phyloP scores from a whole-genome alignment of 2,329 filamentous ascomycete genomes.

The Penicillium sp. region DNA sequence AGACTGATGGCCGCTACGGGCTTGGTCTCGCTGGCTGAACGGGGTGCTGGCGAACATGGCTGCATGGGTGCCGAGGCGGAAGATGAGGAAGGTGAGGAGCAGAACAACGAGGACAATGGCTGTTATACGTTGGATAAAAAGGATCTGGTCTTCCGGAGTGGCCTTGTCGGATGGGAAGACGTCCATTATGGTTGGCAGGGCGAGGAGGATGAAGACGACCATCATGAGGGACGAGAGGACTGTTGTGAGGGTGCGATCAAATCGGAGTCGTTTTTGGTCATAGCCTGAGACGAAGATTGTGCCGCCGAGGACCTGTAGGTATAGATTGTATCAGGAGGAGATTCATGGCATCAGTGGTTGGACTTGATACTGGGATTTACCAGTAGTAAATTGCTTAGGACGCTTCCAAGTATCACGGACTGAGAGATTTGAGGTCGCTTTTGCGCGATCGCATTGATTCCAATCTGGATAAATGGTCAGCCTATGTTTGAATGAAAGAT shows the following conservation, averaged over 20 bases:
- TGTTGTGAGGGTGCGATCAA: conserved; percentile 16
- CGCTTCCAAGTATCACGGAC: conserved; percentile 74
- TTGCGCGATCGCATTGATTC: conserved; percentile 62
- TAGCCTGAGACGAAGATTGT: conserved; percentile 12
- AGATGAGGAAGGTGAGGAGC: conserved; percentile 10
- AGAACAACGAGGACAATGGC: conserved; percentile 10
- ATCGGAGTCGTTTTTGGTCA: conserved; percentile 13
- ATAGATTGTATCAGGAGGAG: neutral
- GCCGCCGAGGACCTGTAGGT: conserved; percentile 11
- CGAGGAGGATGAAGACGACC: conserved; percentile 14
- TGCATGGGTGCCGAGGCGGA: conserved; percentile 13
- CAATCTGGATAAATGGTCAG: conserved; percentile 3
- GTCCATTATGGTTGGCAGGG: conserved; percentile 14
- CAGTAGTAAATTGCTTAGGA: conserved; percentile 72
- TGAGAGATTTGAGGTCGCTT: conserved; percentile 68
- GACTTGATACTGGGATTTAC: conserved; percentile 36
- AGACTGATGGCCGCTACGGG: neutral
- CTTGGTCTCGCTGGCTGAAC: neutral
- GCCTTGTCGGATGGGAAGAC: conserved; percentile 12
- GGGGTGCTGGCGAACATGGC: conserved; percentile 12
- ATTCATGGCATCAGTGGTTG: neutral
- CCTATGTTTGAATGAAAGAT: neutral
- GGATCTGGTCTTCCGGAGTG: conserved; percentile 5
- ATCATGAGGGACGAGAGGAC: conserved; percentile 18
- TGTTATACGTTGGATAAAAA: conserved; percentile 7